Evolutionary conservation across 2,329 filamentous ascomycete species (phyloP), one percentile per base, ranked within the genome.

Genomic region (Botryotinia calthae): DNA sequence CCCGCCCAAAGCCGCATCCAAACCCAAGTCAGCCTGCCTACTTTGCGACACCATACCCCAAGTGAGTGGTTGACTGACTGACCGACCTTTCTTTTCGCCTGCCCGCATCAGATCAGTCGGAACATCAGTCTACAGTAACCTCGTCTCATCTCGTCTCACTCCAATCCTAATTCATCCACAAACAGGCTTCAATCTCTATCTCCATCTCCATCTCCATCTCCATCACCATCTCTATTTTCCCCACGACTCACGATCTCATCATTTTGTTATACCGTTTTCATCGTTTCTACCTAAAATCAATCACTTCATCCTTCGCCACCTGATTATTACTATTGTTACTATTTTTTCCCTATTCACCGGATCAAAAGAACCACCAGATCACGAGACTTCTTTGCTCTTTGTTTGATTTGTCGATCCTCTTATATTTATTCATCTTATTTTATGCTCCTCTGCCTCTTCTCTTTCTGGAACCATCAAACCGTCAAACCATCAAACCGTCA

Each of bases 211-310:
- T n/a, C 37, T 64, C 62, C 31, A 46, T 31, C 28, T 5, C 14
- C 25, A 56, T 16, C 51, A 16, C 56, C 20, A 34, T 44, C 42
- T 44, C 37, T 31, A 64, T 64, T 48, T 64, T 48, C n/a, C 62
- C 62, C 42, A 64, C 62, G 42, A 64, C 62, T 64, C 28, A 54
- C 34, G 10, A 67, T 40, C 28, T 25, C n/a, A 25, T 69, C n/a
- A 28, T 28, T 56, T 56, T 18, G 6, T 69, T 58, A 20, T 59
- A 59, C 16, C 10, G 48, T n/a, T 44, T 70, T 40, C 37, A 48
- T n/a, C 58, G 65, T 51, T 64, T 71, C 69, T 65, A 71, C 69
- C 69, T 71, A 64, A 56, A 64, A 12, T 56, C 34, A 16, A 44
- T 37, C 18, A 12, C 12, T 61, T 31, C 22, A 25, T 28, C 44